Percentiles rank a stretch among this genome's conserved stretches.
Conservation (phyloP, 768 basidiomycete species). For the Zangia roseola region DNA sequence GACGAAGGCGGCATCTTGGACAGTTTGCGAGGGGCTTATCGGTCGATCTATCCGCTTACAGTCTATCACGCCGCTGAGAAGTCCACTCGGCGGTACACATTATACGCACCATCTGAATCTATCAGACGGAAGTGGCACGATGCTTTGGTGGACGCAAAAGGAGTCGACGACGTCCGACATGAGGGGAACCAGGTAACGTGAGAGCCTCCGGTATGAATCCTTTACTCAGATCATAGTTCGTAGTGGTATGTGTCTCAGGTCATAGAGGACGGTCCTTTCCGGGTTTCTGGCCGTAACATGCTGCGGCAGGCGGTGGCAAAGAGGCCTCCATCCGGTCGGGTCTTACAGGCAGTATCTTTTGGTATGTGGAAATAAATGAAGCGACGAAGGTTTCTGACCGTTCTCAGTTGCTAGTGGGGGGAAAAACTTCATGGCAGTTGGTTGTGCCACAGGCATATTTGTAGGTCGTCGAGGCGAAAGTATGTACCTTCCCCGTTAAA, state of each 20-base stretch:
- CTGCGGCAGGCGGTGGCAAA: slow-evolving; percentile 28
- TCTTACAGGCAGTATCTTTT: slow-evolving; percentile 61
- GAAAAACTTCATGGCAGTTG: slow-evolving; percentile 60
- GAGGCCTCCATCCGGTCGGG: slow-evolving; percentile 51
- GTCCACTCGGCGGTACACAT: slow-evolving; percentile 61
- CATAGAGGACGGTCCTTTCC: slow-evolving; percentile 63
- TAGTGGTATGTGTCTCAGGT: slow-evolving; percentile 68
- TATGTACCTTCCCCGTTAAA: slow-evolving; percentile 28
- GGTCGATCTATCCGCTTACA: slow-evolving; percentile 72
- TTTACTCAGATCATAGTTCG: slow-evolving; percentile 7
- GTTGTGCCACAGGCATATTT: slow-evolving; percentile 70
- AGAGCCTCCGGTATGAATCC: background rate
- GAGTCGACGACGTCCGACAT: slow-evolving; percentile 58
- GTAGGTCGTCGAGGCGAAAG: slow-evolving; percentile 55
- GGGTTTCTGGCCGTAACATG: slow-evolving; percentile 40
- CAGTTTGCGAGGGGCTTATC: slow-evolving; percentile 48
- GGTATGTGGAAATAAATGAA: slow-evolving; percentile 39
- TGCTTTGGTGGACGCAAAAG: slow-evolving; percentile 60
- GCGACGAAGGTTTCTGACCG: background rate
- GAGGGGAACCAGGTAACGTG: slow-evolving; percentile 68
- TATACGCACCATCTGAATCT: slow-evolving; percentile 61
- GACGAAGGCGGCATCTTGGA: slow-evolving; percentile 61
- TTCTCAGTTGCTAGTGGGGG: slow-evolving; percentile 43
- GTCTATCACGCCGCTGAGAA: slow-evolving; percentile 67
- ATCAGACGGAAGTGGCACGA: slow-evolving; percentile 63